These are phyloP conservation scores for Calonectria hongkongensis DNA, from an alignment of 2,329 filamentous ascomycete genomes.

Conservation along the genomic window DNA sequence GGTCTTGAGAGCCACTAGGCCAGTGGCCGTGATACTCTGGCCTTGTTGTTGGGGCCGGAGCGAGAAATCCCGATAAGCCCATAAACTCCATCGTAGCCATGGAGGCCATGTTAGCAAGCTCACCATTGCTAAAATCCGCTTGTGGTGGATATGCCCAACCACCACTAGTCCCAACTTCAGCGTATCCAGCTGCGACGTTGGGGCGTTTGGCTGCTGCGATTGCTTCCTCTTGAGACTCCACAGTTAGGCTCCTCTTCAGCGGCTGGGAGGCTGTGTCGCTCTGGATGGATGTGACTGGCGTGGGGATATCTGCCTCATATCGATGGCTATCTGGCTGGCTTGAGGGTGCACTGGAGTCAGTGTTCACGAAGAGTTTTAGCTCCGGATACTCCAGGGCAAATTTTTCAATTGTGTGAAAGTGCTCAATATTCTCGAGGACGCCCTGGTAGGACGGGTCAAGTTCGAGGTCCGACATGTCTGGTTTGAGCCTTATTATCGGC, in stretches of 20 bases:
- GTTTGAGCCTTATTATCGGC: background rate
- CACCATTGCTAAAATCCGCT: background rate
- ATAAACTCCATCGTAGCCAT: background rate
- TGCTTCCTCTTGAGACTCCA: background rate
- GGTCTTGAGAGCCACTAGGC: background rate
- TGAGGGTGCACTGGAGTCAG: background rate
- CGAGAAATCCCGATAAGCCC: background rate
- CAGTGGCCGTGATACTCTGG: background rate
- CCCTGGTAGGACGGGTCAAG: background rate
- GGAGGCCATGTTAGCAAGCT: background rate
- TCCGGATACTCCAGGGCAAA: background rate
- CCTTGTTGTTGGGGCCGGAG: background rate
- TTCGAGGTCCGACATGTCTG: constrained; percentile 3
- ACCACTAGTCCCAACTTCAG: fast-evolving
- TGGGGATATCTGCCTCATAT: background rate
- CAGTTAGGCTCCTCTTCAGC: background rate
- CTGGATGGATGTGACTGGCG: background rate
- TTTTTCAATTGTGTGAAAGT: background rate
- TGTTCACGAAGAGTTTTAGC: background rate
- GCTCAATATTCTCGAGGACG: background rate
- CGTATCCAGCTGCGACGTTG: background rate
- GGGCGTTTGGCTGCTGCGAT: background rate
- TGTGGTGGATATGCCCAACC: background rate
- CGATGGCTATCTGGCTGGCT: background rate
- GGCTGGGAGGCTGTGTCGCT: background rate